phyloP scores from a whole-genome alignment of 1,284 basidiomycete genomes.

The Sporisorium scitamineum region DNA sequence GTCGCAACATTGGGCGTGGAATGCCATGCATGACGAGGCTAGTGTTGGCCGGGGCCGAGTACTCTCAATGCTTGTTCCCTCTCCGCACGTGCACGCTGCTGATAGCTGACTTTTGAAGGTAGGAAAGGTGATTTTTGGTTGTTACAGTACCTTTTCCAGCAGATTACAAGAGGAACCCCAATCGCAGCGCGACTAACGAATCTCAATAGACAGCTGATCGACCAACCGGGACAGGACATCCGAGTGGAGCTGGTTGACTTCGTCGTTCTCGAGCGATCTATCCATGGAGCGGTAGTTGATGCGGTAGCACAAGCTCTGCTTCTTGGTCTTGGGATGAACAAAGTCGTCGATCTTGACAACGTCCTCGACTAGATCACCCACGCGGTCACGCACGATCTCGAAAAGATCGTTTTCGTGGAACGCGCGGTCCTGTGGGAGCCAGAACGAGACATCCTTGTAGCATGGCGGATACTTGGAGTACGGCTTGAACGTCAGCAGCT shows the following conservation, averaged over 20 bases:
- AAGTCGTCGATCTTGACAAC: slow-evolving; percentile 92
- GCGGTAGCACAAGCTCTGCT: slow-evolving; percentile 86
- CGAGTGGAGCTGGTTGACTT: slow-evolving; percentile 83
- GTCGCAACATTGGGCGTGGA: too few species aligned
- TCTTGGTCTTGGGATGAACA: slow-evolving; percentile 86
- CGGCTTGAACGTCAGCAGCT: slow-evolving; percentile 65
- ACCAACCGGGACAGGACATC: slow-evolving; percentile 71
- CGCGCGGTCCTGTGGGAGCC: slow-evolving; percentile 45
- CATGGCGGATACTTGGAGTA: slow-evolving; percentile 67
- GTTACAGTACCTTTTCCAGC: too few species aligned
- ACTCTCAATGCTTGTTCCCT: too few species aligned
- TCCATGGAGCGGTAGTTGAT: slow-evolving; percentile 98
- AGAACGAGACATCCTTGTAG: slow-evolving; percentile 75
- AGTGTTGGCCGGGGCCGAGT: too few species aligned
- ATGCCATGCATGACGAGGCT: too few species aligned
- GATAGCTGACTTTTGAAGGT: too few species aligned
- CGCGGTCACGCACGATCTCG: slow-evolving; percentile 90
- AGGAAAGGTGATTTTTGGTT: not conserved
- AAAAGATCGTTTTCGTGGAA: slow-evolving; percentile 98
- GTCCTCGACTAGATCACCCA: slow-evolving; percentile 90
- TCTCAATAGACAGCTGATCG: slow-evolving; percentile 69
- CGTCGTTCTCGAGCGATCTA: slow-evolving; percentile 87
- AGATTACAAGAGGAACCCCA: too few species aligned
- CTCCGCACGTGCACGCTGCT: too few species aligned
- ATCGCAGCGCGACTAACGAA: slow-evolving; percentile 28